Evolutionary conservation across 208 protist species (phyloP).

Genomic region (Blastocrithidia nonstop): DNA sequence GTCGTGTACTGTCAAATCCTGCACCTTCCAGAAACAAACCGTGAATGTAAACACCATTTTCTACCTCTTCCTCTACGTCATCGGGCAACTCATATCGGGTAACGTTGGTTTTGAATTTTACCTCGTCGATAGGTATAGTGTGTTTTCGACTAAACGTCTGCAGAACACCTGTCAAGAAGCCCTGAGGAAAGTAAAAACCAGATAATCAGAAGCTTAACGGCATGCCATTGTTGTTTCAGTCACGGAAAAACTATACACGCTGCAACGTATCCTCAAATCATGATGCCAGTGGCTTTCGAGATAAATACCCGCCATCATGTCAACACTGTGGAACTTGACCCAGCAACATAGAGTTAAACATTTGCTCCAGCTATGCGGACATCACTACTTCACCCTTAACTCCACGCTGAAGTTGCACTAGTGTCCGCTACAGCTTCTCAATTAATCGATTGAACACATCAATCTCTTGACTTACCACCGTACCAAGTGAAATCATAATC

Average conservation of each 20-base stretch:
- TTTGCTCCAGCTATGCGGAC: slow-evolving; percentile 76
- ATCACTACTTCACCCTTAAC: slow-evolving; percentile 89
- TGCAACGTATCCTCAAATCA: slow-evolving; percentile 91
- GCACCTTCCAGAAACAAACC: slow-evolving; percentile 87
- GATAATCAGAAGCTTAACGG: slow-evolving; percentile 92
- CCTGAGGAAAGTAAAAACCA: slow-evolving; percentile 98
- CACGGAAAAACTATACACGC: slow-evolving; percentile 87
- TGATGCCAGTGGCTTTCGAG: slow-evolving; percentile 89
- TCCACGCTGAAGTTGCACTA: slow-evolving; percentile 52
- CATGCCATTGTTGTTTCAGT: slow-evolving; percentile 88
- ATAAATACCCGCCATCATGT: slow-evolving; percentile 88
- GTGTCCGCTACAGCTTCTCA: slow-evolving; percentile 44
- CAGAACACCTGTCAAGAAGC: slow-evolving; percentile 86
- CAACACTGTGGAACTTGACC: slow-evolving; percentile 86
- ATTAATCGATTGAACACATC: slow-evolving; percentile 83
- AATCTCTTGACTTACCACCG: slow-evolving; percentile 81
- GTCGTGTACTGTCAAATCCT: slow-evolving; percentile 28
- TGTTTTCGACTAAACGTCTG: slow-evolving; percentile 83
- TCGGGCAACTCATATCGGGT: slow-evolving; percentile 58
- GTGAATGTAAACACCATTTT: slow-evolving; percentile 83
- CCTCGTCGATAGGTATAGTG: slow-evolving; percentile 83
- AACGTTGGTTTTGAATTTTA: slow-evolving; percentile 78
- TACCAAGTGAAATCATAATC: slow-evolving; percentile 83
- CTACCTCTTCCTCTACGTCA: slow-evolving; percentile 37
- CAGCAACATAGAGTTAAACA: slow-evolving; percentile 82